Evolutionary conservation across 768 basidiomycete genomes (phyloP).

Genomic region (Polyporus arcularius): DNA sequence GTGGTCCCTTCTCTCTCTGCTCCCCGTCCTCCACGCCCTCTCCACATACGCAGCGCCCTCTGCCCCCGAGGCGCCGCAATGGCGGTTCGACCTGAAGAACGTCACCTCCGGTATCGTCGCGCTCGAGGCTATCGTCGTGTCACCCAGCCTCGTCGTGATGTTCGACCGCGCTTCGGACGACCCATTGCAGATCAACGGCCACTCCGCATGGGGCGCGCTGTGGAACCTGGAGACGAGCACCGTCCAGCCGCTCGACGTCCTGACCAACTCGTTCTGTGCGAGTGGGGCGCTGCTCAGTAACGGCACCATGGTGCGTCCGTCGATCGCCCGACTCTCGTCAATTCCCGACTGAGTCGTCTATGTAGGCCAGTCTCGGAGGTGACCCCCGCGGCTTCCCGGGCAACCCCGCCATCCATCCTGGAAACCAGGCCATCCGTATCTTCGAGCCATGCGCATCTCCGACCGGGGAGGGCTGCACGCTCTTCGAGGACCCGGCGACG

Average conservation of each 20-base stretch:
- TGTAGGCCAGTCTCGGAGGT: slow-evolving; percentile 67
- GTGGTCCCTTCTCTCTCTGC: slow-evolving; percentile 1
- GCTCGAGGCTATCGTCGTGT: slow-evolving; percentile 75
- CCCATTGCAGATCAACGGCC: slow-evolving; percentile 68
- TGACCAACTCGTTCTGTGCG: slow-evolving; percentile 86
- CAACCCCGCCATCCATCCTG: slow-evolving; percentile 71
- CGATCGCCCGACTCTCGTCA: not conserved
- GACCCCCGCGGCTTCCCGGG: slow-evolving; percentile 70
- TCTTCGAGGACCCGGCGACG: slow-evolving; percentile 63
- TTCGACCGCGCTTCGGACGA: slow-evolving; percentile 88
- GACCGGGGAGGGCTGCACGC: slow-evolving; percentile 51
- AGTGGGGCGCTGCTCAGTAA: slow-evolving; percentile 77
- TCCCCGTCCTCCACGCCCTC: not conserved
- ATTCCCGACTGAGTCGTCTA: slow-evolving; percentile 14
- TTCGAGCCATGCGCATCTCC: slow-evolving; percentile 65
- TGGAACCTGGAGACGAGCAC: slow-evolving; percentile 68
- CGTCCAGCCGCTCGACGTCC: slow-evolving; percentile 59
- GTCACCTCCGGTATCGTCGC: slow-evolving; percentile 77
- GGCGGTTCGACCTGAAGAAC: slow-evolving; percentile 41
- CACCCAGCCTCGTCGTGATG: slow-evolving; percentile 68
- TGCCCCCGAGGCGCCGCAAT: slow-evolving; percentile 17
- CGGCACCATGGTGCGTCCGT: slow-evolving; percentile 58
- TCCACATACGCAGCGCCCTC: not conserved
- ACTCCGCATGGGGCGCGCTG: slow-evolving; percentile 80
- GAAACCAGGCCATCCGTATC: slow-evolving; percentile 73